Conservation (phyloP, 345 rosid genomes). For the Heritiera fomes region DNA sequence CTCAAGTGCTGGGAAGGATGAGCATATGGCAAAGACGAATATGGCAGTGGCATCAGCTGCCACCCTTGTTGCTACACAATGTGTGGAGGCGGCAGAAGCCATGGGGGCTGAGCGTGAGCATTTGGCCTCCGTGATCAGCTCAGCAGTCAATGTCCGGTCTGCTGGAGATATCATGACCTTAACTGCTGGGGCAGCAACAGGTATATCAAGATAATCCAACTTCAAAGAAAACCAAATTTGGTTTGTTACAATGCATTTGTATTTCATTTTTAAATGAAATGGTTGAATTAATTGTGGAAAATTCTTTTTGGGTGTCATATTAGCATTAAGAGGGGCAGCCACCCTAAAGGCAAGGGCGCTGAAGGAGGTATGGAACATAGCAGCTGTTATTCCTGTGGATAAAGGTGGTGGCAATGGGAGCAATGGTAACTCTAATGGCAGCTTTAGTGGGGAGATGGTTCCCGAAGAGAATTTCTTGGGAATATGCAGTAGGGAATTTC, state of each 20-base stretch:
- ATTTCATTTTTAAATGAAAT: neutral
- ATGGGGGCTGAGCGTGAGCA: conserved; percentile 90
- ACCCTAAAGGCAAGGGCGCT: conserved; percentile 75
- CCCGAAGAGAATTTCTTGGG: conserved; percentile 87
- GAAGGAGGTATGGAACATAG: conserved; percentile 94
- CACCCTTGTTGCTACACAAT: conserved; percentile 80
- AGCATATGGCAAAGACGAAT: conserved; percentile 65
- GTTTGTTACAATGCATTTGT: neutral
- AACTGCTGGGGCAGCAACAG: conserved; percentile 89
- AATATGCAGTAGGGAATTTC: conserved; percentile 74
- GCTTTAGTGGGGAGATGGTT: conserved; percentile 72
- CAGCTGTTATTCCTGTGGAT: conserved; percentile 87
- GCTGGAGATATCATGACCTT: conserved; percentile 81
- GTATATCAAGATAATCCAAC: conserved; percentile 28
- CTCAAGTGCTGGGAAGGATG: conserved; percentile 64
- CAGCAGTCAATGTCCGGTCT: conserved; percentile 78
- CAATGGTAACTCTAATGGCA: conserved; percentile 72
- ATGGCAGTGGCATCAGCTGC: conserved; percentile 91
- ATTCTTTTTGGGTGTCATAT: neutral
- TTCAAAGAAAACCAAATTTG: neutral
- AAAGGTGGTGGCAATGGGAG: conserved; percentile 49
- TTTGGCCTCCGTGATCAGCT: conserved; percentile 68
- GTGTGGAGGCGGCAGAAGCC: conserved; percentile 85
- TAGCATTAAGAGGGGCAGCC: conserved; percentile 88
- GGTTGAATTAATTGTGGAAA: neutral